These are phyloP conservation scores for Trypanosoma caninum DNA, from an alignment of 208 protist species.

Conservation along the genomic window DNA sequence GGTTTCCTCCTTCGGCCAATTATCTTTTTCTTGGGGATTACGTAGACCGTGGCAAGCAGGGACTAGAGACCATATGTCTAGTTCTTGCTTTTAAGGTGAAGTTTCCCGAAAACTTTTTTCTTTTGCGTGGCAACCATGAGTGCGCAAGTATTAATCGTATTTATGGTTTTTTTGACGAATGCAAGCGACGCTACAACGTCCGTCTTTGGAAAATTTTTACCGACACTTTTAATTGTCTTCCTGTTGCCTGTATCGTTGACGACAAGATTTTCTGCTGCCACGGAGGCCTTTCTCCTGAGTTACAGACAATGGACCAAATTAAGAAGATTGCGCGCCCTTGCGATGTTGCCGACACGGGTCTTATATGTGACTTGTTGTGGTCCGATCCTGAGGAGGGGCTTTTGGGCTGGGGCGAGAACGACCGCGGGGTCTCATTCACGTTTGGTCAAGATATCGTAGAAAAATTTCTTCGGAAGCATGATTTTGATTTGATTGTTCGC, in stretches of 20 bases:
- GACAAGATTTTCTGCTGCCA: conserved; percentile 99
- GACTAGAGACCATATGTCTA: conserved; percentile 97
- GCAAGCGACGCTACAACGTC: conserved; percentile 98
- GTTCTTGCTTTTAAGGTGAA: conserved; percentile 99
- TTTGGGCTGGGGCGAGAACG: conserved; percentile 90
- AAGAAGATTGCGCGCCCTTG: conserved; percentile 96
- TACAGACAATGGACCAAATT: conserved; percentile 96
- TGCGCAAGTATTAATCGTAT: conserved; percentile 99
- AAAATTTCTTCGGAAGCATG: conserved; percentile 95
- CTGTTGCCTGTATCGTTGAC: conserved; percentile 98
- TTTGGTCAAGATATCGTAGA: conserved; percentile 93
- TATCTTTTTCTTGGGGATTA: conserved; percentile 99
- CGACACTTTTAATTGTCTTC: conserved; percentile 99
- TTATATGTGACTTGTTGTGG: conserved; percentile 99
- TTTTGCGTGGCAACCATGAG: conserved; percentile 99
- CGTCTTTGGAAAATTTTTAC: conserved; percentile 99
- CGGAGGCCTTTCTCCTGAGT: conserved; percentile 96
- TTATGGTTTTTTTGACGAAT: conserved; percentile 99
- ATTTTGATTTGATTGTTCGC: conserved; percentile 95
- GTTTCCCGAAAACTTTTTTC: conserved; percentile 99
- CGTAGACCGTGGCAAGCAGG: conserved; percentile 99
- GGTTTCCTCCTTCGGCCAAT: conserved; percentile 98
- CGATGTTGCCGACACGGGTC: conserved; percentile 98
- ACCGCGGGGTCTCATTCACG: conserved; percentile 91
- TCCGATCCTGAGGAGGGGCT: conserved; percentile 97